These are phyloP conservation scores for Eucalyptus shirleyi DNA, from an alignment of 345 rosid species.

Conservation along the genomic window DNA sequence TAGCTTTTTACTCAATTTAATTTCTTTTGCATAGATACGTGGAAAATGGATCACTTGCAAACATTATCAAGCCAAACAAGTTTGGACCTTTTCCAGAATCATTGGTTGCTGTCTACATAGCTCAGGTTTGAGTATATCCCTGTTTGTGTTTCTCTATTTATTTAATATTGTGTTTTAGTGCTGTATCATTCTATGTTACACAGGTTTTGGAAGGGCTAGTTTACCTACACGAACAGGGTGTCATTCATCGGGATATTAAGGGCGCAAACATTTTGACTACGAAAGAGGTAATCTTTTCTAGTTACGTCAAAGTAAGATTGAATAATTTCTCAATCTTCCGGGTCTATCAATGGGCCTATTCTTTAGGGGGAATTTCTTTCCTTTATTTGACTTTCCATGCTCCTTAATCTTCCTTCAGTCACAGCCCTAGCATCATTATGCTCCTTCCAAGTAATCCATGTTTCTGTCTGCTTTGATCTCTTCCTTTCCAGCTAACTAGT, in stretches of 20 bases:
- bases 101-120: slow-evolving; percentile 91
- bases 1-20: neutral
- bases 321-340: neutral
- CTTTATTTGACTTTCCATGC: neutral
- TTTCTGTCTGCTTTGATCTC: neutral
- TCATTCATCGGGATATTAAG: slow-evolving; percentile 98
- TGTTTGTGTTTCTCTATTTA: neutral
- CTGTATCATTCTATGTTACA: slow-evolving; percentile 3
- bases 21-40: slow-evolving; percentile 50
- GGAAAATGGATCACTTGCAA: slow-evolving; percentile 99
- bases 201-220: slow-evolving; percentile 98
- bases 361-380: neutral
- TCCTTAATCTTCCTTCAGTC: neutral
- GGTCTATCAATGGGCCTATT: neutral
- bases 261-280: slow-evolving; percentile 99
- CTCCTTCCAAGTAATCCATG: neutral
- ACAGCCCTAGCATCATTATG: neutral
- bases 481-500: neutral
- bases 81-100: slow-evolving; percentile 99
- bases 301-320: neutral
- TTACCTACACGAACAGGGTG: slow-evolving; percentile 98
- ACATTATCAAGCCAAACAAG: slow-evolving; percentile 94
- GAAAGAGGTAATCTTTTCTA: slow-evolving; percentile 54
- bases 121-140: slow-evolving; percentile 66
- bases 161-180: neutral